A percentile compares a stretch with the other conserved stretches of the same genome.
Evolutionary conservation across 2,329 filamentous ascomycete species (phyloP).

Genomic region (Aspergillus caelatus): DNA sequence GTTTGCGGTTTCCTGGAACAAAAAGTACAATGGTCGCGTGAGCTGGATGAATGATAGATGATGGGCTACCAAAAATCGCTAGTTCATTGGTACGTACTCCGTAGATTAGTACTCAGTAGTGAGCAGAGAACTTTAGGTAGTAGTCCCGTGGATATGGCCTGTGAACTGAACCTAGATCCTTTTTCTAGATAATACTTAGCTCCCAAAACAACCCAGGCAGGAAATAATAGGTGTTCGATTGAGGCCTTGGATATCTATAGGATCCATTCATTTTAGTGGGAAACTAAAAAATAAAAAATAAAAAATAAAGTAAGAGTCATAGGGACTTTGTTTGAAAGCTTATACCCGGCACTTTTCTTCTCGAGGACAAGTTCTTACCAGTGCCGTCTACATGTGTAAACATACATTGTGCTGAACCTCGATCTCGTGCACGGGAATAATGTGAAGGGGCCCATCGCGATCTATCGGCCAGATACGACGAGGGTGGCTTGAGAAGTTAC

Average conservation of each 20-base stretch:
- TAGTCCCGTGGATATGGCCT: neutral
- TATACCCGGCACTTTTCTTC: neutral
- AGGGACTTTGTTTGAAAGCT: neutral
- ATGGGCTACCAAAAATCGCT: neutral
- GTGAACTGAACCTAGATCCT: neutral
- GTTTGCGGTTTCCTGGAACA: neutral
- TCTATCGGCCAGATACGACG: neutral
- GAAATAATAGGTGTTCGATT: neutral
- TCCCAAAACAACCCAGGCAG: neutral
- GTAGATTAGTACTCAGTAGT: neutral
- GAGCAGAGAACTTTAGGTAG: neutral
- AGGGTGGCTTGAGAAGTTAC: neutral
- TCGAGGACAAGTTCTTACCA: neutral
- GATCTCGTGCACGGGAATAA: neutral
- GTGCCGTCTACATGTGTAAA: neutral
- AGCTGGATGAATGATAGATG: neutral
- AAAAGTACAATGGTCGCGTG: neutral
- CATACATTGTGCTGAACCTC: neutral
- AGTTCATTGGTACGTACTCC: neutral
- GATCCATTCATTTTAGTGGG: neutral
- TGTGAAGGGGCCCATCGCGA: neutral
- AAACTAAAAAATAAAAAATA: slow-evolving; percentile 2
- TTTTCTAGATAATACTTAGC: neutral
- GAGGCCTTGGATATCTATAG: neutral
- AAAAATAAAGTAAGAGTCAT: neutral